Percentiles rank a stretch among this genome's conserved stretches.
These are phyloP conservation scores for Serpula lacrymans DNA, from an alignment of 768 basidiomycete genomes.

Conservation along the genomic window DNA sequence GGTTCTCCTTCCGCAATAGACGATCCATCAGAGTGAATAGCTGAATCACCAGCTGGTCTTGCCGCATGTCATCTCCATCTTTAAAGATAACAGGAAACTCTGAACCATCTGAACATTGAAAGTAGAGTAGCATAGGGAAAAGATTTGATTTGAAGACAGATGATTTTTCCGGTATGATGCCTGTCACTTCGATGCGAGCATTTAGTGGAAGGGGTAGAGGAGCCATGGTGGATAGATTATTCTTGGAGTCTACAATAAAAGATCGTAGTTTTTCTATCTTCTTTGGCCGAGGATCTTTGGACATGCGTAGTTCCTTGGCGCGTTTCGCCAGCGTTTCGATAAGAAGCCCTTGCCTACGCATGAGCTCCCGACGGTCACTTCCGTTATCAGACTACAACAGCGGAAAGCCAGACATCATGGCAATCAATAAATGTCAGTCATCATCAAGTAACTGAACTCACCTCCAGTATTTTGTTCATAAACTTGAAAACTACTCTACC, in stretches of 20 bases:
- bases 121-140: constrained; percentile 86
- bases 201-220: constrained; percentile 89
- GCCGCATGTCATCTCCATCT: constrained; percentile 97
- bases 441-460: constrained; percentile 24
- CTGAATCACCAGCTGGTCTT: constrained; percentile 97
- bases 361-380: constrained; percentile 77
- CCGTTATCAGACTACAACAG: constrained; percentile 62
- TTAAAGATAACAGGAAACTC: constrained; percentile 98
- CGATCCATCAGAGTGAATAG: constrained; percentile 99
- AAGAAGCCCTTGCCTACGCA: constrained; percentile 88
- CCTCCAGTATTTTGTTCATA: constrained; percentile 85
- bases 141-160: constrained; percentile 98
- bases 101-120: constrained; percentile 78
- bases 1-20: constrained; percentile 87
- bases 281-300: constrained; percentile 92
- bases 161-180: constrained; percentile 88
- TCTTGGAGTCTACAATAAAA: constrained; percentile 81
- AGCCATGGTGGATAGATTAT: constrained; percentile 73
- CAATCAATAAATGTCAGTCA: not conserved
- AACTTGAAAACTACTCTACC: constrained; percentile 88
- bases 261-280: constrained; percentile 96
- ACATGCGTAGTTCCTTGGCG: constrained; percentile 82
- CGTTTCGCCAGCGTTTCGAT: constrained; percentile 82
- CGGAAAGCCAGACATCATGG: not conserved
- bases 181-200: constrained; percentile 78